Base-by-base conservation (phyloP, 2,329 filamentous ascomycete species). In the Colletotrichum sp. region DNA sequence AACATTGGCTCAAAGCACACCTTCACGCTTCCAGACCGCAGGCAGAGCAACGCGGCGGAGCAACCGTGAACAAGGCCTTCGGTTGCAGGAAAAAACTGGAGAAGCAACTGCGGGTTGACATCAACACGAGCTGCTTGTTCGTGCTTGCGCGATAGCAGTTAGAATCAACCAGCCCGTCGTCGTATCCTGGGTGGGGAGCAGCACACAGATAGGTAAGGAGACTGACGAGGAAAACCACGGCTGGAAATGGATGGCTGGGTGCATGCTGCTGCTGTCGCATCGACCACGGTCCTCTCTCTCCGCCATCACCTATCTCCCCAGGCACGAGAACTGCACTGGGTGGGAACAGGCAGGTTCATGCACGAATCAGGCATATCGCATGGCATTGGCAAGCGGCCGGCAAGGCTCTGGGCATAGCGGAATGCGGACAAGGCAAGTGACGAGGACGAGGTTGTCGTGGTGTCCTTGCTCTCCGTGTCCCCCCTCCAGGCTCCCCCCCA, bases 1-100 rank as follows among this genome's bases (percentile, higher is more conserved):
- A 75, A 80, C 79, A 76, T 76, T 76, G 68, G 66, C 59, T 68
- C 65, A 68, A 48, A 75, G 72, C 72, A 68, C 72, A 77, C 28
- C 57, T 71, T 44, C 52, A 71, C 67, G 52, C 71, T 73, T 74
- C 65, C 69, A 71, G 68, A 72, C 72, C 75, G 36, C 64, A 69
- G 15, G 36, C 64, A 69, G 15, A 34, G 59, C 65, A 39, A 72
- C 48, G 68, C 73, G 44, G 72, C 75, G 68, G 63, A 48, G 68
- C 74, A 48, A 48, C 70, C 59, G 64, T 60, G 66, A 59, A 66
- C 44, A 68, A 68, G 48, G 70, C 69, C 59, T 59, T 55, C 64
- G 74, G 67, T 52, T 71, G 71, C 77, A 73, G 64, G 48, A 63
- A 48, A 48, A 69, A 76, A 76, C 44, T 74, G 74, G 74, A 32